Percentiles rank a stretch among this genome's conserved stretches.
Evolutionary conservation across 208 protist genomes (phyloP).

Genomic region (Porcisia hertigi): DNA sequence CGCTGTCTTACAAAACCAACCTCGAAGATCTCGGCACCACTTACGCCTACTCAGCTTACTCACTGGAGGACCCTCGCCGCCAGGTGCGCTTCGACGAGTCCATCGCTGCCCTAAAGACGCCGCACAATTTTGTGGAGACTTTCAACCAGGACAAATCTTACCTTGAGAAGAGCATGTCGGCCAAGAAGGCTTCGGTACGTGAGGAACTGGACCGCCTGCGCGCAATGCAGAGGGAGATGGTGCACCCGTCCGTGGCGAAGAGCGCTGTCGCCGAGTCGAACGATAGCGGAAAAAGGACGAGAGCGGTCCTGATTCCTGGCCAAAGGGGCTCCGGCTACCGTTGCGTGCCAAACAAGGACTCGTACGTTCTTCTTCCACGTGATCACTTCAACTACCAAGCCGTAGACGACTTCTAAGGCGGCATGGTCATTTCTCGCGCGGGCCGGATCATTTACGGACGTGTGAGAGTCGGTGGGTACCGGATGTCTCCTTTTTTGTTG

Average conservation of each 20-base stretch:
- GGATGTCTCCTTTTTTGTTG: background rate
- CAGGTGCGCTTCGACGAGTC: slow-evolving; percentile 45
- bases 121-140: slow-evolving; percentile 62
- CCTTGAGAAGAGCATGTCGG: slow-evolving; percentile 8
- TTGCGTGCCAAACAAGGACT: slow-evolving; percentile 39
- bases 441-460: slow-evolving; percentile 2
- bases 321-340: slow-evolving; percentile 59
- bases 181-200: slow-evolving; percentile 9
- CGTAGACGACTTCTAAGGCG: slow-evolving; percentile 51
- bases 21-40: slow-evolving; percentile 53
- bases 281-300: slow-evolving; percentile 1
- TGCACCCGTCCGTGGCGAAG: slow-evolving; percentile 20
- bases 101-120: slow-evolving; percentile 50
- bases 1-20: slow-evolving; percentile 60
- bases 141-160: slow-evolving; percentile 39
- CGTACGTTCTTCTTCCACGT: slow-evolving; percentile 72
- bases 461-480: background rate
- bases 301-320: slow-evolving; percentile 49
- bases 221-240: slow-evolving; percentile 37
- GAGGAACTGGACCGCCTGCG: slow-evolving; percentile 69
- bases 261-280: slow-evolving; percentile 4
- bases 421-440: slow-evolving; percentile 19
- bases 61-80: slow-evolving; percentile 58
- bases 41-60: slow-evolving; percentile 81
- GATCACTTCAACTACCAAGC: slow-evolving; percentile 69